Conservation (phyloP, 441 rosid species). For the Adansonia madagascariensis region DNA sequence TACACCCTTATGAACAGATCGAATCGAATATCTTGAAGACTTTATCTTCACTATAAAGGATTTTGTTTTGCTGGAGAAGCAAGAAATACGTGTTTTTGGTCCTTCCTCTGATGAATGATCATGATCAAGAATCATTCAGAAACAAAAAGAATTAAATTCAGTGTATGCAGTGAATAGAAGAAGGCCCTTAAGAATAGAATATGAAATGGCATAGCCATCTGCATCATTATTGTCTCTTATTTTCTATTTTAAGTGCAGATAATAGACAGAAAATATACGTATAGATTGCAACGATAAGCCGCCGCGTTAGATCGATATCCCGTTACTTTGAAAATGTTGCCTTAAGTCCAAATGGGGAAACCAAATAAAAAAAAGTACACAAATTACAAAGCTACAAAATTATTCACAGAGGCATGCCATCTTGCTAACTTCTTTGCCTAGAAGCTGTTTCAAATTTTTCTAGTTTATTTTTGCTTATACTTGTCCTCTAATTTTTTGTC, state of each 20-base stretch:
- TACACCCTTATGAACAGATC: neutral
- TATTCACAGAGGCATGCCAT: slow-evolving; percentile 10
- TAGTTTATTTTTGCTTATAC: slow-evolving; percentile 21
- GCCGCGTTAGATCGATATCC: neutral
- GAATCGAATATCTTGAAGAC: neutral
- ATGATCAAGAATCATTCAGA: neutral
- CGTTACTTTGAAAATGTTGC: neutral
- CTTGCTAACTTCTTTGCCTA: slow-evolving; percentile 14
- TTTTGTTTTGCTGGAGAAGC: too few relatives aligned
- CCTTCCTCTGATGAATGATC: neutral
- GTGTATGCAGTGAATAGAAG: too few relatives aligned
- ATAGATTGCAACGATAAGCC: neutral
- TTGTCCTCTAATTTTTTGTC: slow-evolving; percentile 9
- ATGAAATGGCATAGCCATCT: neutral
- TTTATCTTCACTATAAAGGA: neutral
- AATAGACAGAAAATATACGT: neutral
- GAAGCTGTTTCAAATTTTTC: slow-evolving; percentile 25
- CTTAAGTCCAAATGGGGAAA: neutral
- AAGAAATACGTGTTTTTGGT: neutral
- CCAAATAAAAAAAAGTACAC: neutral
- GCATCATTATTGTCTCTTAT: neutral
- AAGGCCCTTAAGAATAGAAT: neutral
- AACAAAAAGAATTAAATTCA: neutral
- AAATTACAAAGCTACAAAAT: slow-evolving; percentile 22
- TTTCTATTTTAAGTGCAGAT: slow-evolving; percentile 1